phyloP scores from a whole-genome alignment of 495 filamentous ascomycete genomes.

The Extremus antarcticus region DNA sequence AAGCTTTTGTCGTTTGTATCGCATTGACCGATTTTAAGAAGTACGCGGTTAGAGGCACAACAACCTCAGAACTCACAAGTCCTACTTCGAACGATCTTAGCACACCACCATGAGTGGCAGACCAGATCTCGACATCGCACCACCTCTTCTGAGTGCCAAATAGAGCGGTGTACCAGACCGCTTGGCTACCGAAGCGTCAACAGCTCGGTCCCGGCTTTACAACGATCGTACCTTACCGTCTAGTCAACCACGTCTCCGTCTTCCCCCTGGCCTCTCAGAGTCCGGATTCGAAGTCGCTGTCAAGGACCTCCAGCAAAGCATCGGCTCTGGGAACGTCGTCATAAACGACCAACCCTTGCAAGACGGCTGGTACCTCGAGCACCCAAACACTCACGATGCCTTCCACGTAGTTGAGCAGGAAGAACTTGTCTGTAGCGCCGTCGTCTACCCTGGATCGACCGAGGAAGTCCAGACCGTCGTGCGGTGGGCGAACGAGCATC shows the following conservation, averaged over 20 bases:
- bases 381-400: slow-evolving; percentile 45
- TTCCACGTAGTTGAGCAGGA: slow-evolving; percentile 17
- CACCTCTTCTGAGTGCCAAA: background rate
- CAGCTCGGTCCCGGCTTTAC: background rate
- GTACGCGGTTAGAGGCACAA: no score
- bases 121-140: background rate
- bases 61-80: no score
- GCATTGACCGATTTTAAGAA: no score
- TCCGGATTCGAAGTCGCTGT: background rate
- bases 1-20: no score
- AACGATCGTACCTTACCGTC: background rate
- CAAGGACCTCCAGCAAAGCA: slow-evolving; percentile 22
- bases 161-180: background rate
- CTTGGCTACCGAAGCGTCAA: background rate
- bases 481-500: slow-evolving; percentile 36
- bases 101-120: background rate
- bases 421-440: slow-evolving; percentile 26
- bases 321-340: slow-evolving; percentile 36
- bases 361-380: slow-evolving; percentile 47
- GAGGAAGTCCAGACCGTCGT: slow-evolving; percentile 40
- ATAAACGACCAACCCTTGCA: slow-evolving; percentile 36
- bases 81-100: no score
- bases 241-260: background rate
- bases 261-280: background rate
- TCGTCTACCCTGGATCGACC: slow-evolving; percentile 36